Evolutionary conservation across 805 yeast genomes (phyloP), one percentile per base, ranked within the genome.

Genomic region (Wickerhamiella parazyma): DNA sequence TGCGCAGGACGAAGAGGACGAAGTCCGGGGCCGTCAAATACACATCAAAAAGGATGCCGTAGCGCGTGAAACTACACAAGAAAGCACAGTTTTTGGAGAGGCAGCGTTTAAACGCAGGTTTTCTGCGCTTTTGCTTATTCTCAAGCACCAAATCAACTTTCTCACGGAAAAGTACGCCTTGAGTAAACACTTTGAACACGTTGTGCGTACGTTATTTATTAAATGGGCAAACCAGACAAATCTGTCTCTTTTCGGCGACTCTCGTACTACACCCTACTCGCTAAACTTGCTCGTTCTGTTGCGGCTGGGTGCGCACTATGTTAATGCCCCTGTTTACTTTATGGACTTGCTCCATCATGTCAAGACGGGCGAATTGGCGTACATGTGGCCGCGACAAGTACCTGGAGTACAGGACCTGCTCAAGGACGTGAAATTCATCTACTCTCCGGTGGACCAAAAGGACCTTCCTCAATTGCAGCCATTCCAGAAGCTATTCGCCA

Each of bases 1-100:
- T 41, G 62, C 75, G 26, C 71, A 73, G 16, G 63, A 65, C n/a
- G 62, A 59, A 47, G 67, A 63, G 47, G 53, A 67, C 10, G 57
- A 57, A 42, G 53, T 48, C 37, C 46, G 58, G 29, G 57, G 61
- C 3, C 63, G 61, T 41, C 51, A 47, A 28, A 48, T 45, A 22
- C 52, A 49, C 24, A 35, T 40, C 25, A 24, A 41, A 31, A 22
- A 33, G 21, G 36, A 26, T 14, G 31, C 28, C 6, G 37, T 33
- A 16, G 20, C n/a, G 31, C 10, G n/a, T 3, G 44, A 36, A 26
- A 24, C 33, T 8, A 7, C 18, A 1, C 44, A 44, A 17, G 39
- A 43, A 17, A 39, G 24, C 8, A 38, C 38, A 6, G 41, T 41
- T 12, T 46, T 38, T 6, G 51, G 50, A 7, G 33, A 24, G 17